Evolutionary conservation across 805 yeast genomes (phyloP).

Genomic region (Blastobotrys robertii): DNA sequence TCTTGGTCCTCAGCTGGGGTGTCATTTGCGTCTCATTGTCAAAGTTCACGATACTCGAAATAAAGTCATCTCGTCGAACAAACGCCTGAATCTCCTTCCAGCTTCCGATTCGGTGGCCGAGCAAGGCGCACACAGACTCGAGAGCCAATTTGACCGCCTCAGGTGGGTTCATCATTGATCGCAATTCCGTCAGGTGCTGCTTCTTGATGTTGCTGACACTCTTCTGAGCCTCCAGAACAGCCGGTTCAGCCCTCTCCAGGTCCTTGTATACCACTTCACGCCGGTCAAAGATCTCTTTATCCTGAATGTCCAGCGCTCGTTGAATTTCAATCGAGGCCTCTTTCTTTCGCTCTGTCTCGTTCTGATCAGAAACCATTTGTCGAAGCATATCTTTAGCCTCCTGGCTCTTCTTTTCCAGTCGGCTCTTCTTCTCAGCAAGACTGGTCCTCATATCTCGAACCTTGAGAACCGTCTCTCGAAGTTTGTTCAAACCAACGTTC

Average conservation of each 20-base stretch:
- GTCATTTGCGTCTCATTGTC: constrained; percentile 53
- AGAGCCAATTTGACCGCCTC: constrained; percentile 72
- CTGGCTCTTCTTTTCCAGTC: constrained; percentile 44
- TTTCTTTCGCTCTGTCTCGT: constrained; percentile 83
- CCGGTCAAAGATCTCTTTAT: constrained; percentile 46
- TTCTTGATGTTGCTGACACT: constrained; percentile 92
- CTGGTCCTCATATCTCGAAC: constrained; percentile 50
- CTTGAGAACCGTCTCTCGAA: constrained; percentile 66
- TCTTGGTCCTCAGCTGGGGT: constrained; percentile 38
- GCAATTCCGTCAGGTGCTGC: constrained; percentile 78
- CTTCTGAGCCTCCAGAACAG: constrained; percentile 69
- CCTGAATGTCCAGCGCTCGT: constrained; percentile 58
- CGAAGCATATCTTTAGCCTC: constrained; percentile 67
- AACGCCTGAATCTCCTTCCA: constrained; percentile 82
- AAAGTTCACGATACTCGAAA: constrained; percentile 67
- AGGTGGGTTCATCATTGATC: constrained; percentile 89
- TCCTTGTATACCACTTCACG: constrained; percentile 48
- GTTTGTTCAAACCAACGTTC: constrained; percentile 59
- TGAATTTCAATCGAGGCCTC: constrained; percentile 77
- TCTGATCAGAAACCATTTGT: constrained; percentile 73
- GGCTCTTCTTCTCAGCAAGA: constrained; percentile 43
- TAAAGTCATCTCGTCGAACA: constrained; percentile 82
- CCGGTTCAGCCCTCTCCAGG: constrained; percentile 72
- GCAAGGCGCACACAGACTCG: constrained; percentile 78
- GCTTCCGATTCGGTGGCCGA: constrained; percentile 52